phyloP scores from a whole-genome alignment of 2,329 filamentous ascomycete genomes.

The Metarhizium robertsii region DNA sequence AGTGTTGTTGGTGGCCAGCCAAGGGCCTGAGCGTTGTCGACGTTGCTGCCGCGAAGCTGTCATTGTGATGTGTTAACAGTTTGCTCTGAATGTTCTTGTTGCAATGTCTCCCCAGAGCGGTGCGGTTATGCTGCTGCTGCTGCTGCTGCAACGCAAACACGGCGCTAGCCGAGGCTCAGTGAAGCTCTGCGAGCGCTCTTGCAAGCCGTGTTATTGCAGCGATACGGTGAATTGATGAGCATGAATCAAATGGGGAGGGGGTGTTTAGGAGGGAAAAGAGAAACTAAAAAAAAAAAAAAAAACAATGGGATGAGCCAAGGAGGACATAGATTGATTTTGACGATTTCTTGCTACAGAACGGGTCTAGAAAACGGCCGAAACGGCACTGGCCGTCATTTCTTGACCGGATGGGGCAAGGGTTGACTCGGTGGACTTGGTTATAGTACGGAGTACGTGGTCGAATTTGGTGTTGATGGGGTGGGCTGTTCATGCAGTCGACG shows the following conservation, averaged over 20 bases:
- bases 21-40: slow-evolving; percentile 4
- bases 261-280: background rate
- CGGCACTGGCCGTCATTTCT: slow-evolving; percentile 3
- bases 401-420: slow-evolving; percentile 7
- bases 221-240: background rate
- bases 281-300: background rate
- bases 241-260: background rate
- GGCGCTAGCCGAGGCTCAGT: background rate
- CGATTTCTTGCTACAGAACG: background rate
- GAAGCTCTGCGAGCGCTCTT: background rate
- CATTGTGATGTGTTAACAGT: slow-evolving; percentile 5
- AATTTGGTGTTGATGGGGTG: slow-evolving; percentile 1
- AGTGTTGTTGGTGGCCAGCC: slow-evolving; percentile 4
- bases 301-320: background rate
- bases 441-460: background rate
- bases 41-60: slow-evolving; percentile 3
- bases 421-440: background rate
- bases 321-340: background rate
- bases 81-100: background rate
- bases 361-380: background rate
- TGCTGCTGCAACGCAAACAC: background rate
- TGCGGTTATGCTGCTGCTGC: background rate
- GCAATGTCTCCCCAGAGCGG: no score
- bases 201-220: background rate
- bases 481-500: slow-evolving; percentile 6